Conservation (phyloP, 495 filamentous ascomycete genomes). For the Schizothecium vesticola region DNA sequence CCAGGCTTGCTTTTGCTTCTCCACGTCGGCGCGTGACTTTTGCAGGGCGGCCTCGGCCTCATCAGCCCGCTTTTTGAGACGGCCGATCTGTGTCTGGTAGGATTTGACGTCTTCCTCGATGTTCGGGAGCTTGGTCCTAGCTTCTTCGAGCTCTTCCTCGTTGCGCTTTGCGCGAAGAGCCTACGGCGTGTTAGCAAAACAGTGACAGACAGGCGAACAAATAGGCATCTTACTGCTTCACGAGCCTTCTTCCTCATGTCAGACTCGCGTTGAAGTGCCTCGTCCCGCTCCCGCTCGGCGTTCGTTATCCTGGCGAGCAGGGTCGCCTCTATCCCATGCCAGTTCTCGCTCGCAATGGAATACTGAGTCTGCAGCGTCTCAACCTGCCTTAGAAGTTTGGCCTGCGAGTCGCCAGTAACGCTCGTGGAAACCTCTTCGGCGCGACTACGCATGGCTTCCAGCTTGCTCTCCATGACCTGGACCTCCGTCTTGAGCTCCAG, state of each 20-base stretch:
- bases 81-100: slow-evolving; percentile 58
- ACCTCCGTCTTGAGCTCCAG: slow-evolving; percentile 80
- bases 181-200: slow-evolving; percentile 40
- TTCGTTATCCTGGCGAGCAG: slow-evolving; percentile 65
- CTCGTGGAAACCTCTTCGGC: slow-evolving; percentile 90
- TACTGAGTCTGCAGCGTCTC: slow-evolving; percentile 97
- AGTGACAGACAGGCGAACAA: background rate
- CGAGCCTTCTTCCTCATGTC: slow-evolving; percentile 82
- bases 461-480: slow-evolving; percentile 75
- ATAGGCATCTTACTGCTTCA: slow-evolving; percentile 59
- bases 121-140: slow-evolving; percentile 57
- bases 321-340: slow-evolving; percentile 89
- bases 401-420: slow-evolving; percentile 73
- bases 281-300: slow-evolving; percentile 87
- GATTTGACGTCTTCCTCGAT: slow-evolving; percentile 51
- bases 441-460: slow-evolving; percentile 77
- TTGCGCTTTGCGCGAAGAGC: slow-evolving; percentile 66
- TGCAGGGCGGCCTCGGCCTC: slow-evolving; percentile 59
- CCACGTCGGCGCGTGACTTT: slow-evolving; percentile 41
- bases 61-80: slow-evolving; percentile 56
- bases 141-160: slow-evolving; percentile 78
- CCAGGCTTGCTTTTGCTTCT: slow-evolving; percentile 53
- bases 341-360: slow-evolving; percentile 89
- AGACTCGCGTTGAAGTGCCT: slow-evolving; percentile 71
- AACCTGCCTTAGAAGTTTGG: slow-evolving; percentile 85